Base-by-base conservation (phyloP, 2,329 filamentous ascomycete genomes). In the Diaporthe batatas region DNA sequence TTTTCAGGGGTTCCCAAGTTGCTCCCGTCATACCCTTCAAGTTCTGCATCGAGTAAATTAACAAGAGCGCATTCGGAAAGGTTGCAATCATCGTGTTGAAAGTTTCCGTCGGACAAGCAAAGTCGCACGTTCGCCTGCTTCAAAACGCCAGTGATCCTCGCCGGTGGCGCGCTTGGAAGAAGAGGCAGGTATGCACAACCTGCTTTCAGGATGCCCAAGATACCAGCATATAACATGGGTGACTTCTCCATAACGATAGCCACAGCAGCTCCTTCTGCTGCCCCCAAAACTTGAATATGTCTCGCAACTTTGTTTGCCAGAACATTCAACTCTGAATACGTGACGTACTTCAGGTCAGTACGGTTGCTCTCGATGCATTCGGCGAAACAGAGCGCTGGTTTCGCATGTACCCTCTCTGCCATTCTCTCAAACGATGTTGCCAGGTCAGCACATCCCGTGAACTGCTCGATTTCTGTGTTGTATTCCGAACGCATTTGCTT, bases 131-230 rank as follows among this genome's bases (percentile, higher is more conserved):
- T 80, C 0, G 92, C 89, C 76, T 94, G 90, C 1, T 81, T 75
- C 21, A 97, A 76, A 29, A 96, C 93, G 3, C 86, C 83, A 3
- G 84, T 79, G 0, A 93, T 83, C 67, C 93, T 86, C 12, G 90
- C 86, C 0, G 78, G 29, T 0, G 94, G 94, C 0, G 91, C 93
- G n/a, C 88, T 90, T 0, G 93, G 92, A 0, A 94, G 86, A 5
- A 97, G 85, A 0, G 94, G 94, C n/a, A 97, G 82, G 78, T 97
- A 96, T 10, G 91, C 94, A 77, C 91, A 91, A 11, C 94, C 94
- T 6, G 90, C 84, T 78, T 97, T 97, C 42, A 94, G 81, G 29
- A 92, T 88, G 1, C 90, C 94, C 39, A 98, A 84, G 34, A 97
- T 93, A 0, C 91, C 87, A 36, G 91, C 85, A 78, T 97, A 97